These are phyloP conservation scores for Borovskyia barvae DNA, from an alignment of 208 protist genomes.

Conservation along the genomic window DNA sequence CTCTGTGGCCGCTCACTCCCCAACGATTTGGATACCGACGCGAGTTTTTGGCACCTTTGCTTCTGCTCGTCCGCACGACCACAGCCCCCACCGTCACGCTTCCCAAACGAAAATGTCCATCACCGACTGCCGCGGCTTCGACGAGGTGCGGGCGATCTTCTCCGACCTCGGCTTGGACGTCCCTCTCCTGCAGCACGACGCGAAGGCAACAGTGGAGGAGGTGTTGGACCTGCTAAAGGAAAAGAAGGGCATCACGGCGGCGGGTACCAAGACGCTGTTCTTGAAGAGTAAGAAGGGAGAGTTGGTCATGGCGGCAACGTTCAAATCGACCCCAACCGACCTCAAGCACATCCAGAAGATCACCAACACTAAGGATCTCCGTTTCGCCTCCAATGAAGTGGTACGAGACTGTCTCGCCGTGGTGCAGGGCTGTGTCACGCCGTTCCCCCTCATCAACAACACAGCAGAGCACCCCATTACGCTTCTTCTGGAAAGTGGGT, in stretches of 20 bases:
- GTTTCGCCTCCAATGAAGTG: slow-evolving; percentile 73
- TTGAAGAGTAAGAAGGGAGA: slow-evolving; percentile 91
- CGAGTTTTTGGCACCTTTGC: no score
- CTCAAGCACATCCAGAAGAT: slow-evolving; percentile 76
- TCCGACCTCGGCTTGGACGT: slow-evolving; percentile 37
- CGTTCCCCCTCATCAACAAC: slow-evolving; percentile 86
- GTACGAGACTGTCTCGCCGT: slow-evolving; percentile 68
- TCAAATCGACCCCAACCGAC: slow-evolving; percentile 68
- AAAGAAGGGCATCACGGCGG: slow-evolving; percentile 1
- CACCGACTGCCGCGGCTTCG: slow-evolving; percentile 58
- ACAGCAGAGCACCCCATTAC: slow-evolving; percentile 57
- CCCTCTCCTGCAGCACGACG: slow-evolving; percentile 62
- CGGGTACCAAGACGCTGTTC: slow-evolving; percentile 87
- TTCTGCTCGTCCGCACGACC: no score
- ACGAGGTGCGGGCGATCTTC: slow-evolving; percentile 54
- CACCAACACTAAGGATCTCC: slow-evolving; percentile 71
- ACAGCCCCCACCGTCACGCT: not conserved
- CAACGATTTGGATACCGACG: no score
- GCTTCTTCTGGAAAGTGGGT: slow-evolving; percentile 72
- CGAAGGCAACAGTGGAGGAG: slow-evolving; percentile 74
- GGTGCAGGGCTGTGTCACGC: slow-evolving; percentile 76
- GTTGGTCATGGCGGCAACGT: slow-evolving; percentile 73
- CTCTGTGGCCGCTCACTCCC: no score
- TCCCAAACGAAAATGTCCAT: slow-evolving; percentile 33
- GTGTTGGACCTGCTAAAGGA: slow-evolving; percentile 12